A percentile compares a stretch with the other conserved stretches of the same genome.
Evolutionary conservation across 1,284 basidiomycete genomes (phyloP).

Genomic region (Salmacisia buchloeana): DNA sequence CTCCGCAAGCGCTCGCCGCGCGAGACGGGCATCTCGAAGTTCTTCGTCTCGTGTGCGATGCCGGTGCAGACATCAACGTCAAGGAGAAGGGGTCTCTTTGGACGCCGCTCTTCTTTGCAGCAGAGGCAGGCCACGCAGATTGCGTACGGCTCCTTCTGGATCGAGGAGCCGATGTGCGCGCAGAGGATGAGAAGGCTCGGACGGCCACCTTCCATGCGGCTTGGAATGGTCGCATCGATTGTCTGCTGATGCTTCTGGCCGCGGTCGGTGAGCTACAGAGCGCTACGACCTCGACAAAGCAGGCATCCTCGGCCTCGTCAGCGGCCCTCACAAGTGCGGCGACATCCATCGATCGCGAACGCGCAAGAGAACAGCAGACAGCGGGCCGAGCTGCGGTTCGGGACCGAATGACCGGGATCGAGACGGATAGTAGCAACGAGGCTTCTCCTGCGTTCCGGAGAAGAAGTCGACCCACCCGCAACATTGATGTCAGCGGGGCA

Average conservation of each 20-base stretch:
- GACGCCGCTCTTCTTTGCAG: slow-evolving; percentile 95
- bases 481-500: not conserved
- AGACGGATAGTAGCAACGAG: slow-evolving; percentile 8
- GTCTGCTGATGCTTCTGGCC: slow-evolving; percentile 53
- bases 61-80: slow-evolving; percentile 55
- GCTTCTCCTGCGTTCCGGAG: slow-evolving; percentile 1
- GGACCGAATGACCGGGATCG: not conserved
- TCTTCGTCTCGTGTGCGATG: slow-evolving; percentile 68
- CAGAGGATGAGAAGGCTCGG: slow-evolving; percentile 78
- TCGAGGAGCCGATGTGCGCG: slow-evolving; percentile 69
- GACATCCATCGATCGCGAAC: not conserved
- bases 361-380: slow-evolving; percentile 1
- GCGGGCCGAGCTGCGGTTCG: not conserved
- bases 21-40: slow-evolving; percentile 82
- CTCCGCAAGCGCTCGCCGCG: slow-evolving; percentile 96
- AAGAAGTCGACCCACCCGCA: not conserved
- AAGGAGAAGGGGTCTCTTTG: slow-evolving; percentile 93
- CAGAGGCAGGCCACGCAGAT: slow-evolving; percentile 73
- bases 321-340: not conserved
- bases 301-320: slow-evolving; percentile 41
- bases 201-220: slow-evolving; percentile 89
- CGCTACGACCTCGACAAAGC: slow-evolving; percentile 23
- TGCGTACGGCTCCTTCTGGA: slow-evolving; percentile 74
- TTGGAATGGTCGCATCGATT: slow-evolving; percentile 84
- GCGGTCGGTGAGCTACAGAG: slow-evolving; percentile 37